A percentile compares a stretch with the other conserved stretches of the same genome.
These are phyloP conservation scores for Pestalotiopsis fici DNA, from an alignment of 2,329 filamentous ascomycete species.

Conservation along the genomic window DNA sequence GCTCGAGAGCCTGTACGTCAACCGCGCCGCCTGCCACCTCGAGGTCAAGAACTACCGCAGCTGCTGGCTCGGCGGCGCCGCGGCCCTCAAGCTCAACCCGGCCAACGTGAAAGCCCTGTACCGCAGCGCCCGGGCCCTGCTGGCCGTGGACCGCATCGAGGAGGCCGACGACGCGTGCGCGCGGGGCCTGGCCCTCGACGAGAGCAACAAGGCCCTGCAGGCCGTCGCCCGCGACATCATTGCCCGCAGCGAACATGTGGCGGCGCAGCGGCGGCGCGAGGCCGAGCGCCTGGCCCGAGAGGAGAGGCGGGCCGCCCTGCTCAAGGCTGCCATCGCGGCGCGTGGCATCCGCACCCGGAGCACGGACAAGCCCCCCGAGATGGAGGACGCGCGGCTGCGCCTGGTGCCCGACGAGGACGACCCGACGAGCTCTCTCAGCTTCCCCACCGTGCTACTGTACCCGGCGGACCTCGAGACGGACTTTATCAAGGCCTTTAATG, in stretches of 20 bases:
- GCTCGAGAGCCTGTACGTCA: conserved; percentile 78
- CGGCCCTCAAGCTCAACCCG: conserved; percentile 76
- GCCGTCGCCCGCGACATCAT: conserved; percentile 64
- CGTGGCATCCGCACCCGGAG: conserved; percentile 69
- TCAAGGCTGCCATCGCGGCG: conserved; percentile 67
- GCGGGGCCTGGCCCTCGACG: conserved; percentile 73
- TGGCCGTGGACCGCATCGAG: conserved; percentile 74
- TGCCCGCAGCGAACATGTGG: conserved; percentile 55
- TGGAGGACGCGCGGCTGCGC: conserved; percentile 77
- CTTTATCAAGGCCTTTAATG: conserved; percentile 85
- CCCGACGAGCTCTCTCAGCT: conserved; percentile 68
- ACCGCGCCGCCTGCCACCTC: conserved; percentile 88
- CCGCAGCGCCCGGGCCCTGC: conserved; percentile 75
- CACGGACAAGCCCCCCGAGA: conserved; percentile 75
- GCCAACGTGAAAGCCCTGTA: conserved; percentile 89
- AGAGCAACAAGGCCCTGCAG: conserved; percentile 66
- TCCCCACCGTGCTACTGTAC: conserved; percentile 85
- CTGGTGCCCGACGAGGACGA: conserved; percentile 75
- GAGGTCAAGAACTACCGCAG: conserved; percentile 86
- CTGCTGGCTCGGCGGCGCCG: conserved; percentile 82
- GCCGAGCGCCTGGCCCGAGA: conserved; percentile 54
- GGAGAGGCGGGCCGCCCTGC: conserved; percentile 57
- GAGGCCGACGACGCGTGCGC: conserved; percentile 82
- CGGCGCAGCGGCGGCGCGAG: conserved; percentile 57
- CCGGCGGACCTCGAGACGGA: conserved; percentile 81